These are phyloP conservation scores for Picocystis sp. DNA, from an alignment of 163 green algal genomes.

Conservation along the genomic window DNA sequence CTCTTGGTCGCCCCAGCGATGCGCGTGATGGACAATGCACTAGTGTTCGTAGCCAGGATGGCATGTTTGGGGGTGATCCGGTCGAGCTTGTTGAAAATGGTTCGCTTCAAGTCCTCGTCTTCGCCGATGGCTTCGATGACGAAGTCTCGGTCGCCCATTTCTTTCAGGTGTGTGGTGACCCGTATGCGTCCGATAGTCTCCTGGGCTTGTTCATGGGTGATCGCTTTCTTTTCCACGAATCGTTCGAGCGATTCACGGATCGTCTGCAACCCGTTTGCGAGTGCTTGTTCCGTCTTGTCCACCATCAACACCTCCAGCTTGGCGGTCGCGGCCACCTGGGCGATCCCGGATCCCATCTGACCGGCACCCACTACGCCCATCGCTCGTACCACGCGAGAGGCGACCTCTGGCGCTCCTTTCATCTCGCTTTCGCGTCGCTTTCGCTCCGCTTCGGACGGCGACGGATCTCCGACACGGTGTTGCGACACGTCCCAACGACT, in stretches of 20 bases:
- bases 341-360: slow-evolving; percentile 72
- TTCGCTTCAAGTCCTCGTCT: slow-evolving; percentile 54
- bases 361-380: slow-evolving; percentile 61
- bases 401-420: too few relatives aligned
- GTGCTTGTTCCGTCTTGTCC: slow-evolving; percentile 22
- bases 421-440: too few relatives aligned
- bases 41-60: slow-evolving; percentile 79
- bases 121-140: slow-evolving; percentile 75
- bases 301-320: slow-evolving; percentile 36
- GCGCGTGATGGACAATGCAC: slow-evolving; percentile 77
- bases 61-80: slow-evolving; percentile 32
- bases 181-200: slow-evolving; percentile 23
- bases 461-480: too few relatives aligned
- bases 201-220: slow-evolving; percentile 27
- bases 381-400: too few relatives aligned
- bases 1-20: slow-evolving; percentile 53
- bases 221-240: slow-evolving; percentile 30
- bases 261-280: slow-evolving; percentile 19
- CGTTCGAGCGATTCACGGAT: slow-evolving; percentile 15
- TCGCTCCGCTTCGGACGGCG: too few relatives aligned
- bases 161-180: slow-evolving; percentile 19
- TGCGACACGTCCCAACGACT: too few relatives aligned
- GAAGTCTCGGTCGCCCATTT: slow-evolving; percentile 46
- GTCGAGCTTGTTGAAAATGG: slow-evolving; percentile 55
- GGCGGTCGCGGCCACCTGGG: slow-evolving; percentile 28